Base-by-base conservation (phyloP, 2,329 filamentous ascomycete genomes). In the Colletotrichum simmondsii region DNA sequence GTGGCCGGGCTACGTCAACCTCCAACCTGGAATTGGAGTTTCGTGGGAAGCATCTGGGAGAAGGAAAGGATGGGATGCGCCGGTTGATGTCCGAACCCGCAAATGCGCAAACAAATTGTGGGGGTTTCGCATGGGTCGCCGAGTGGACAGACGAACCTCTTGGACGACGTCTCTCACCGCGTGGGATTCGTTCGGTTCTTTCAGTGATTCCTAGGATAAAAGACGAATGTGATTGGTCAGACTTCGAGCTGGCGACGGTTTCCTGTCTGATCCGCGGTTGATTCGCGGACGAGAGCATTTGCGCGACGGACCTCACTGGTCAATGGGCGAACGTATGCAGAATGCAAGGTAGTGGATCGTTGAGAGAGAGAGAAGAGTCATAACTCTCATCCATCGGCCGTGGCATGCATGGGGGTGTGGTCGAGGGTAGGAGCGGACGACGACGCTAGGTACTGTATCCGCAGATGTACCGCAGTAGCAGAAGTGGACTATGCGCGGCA, bases 261-360 rank as follows among this genome's bases (percentile, higher is more conserved):
- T 49, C 42, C 42, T 19, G 42, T 63, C 37, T 42, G 60, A n/a
- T 24, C 26, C 56, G 56, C 35, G 53, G 35, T 46, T 42, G 63
- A 65, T 58, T 65, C 53, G 63, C 46, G 58, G 58, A 16, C 32
- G 32, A 35, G 32, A 56, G 26, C 53, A 30, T 28, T 69, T 72
- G 70, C 70, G 70, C 65, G 24, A 37, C 37, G 35, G 58, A 69
- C 61, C 28, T 63, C 35, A 72, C 54, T 72, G 70, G 70, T 72
- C 70, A 72, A 72, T 72, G 60, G 70, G 37, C 28, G 22, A 5
- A 58, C 5, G 32, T 14, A 68, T 68, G 68, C 63, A 30, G 28
- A 60, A 54, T 71, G 56, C 68, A 71, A 19, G 5, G 19, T 49
- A 30, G 42, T 62, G 60, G 60, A 32, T 52, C 53, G 53, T 30